Evolutionary conservation across 345 rosid species (phyloP).

Genomic region (Pugionium cornutum): DNA sequence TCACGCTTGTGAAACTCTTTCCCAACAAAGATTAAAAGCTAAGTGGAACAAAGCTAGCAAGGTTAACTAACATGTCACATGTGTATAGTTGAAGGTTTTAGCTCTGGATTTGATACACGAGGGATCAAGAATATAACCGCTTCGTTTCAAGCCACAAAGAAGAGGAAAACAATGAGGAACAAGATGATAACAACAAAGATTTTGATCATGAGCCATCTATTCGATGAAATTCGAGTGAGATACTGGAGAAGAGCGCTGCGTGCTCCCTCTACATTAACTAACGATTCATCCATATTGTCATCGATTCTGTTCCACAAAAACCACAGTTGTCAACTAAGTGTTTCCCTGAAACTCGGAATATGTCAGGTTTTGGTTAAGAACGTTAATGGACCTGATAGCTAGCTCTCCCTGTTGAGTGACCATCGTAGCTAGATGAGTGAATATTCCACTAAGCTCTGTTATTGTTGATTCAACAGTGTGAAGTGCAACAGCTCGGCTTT

Average conservation of each 20-base stretch:
- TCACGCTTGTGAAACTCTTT: no score
- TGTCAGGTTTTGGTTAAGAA: slow-evolving; percentile 5
- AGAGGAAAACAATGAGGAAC: slow-evolving; percentile 63
- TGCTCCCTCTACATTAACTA: slow-evolving; percentile 84
- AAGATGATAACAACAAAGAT: slow-evolving; percentile 71
- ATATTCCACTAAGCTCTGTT: slow-evolving; percentile 85
- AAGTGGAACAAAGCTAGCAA: neutral
- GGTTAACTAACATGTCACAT: neutral
- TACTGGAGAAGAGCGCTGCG: slow-evolving; percentile 66
- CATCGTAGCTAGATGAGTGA: slow-evolving; percentile 88
- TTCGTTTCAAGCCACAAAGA: slow-evolving; percentile 66
- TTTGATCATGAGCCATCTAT: slow-evolving; percentile 94
- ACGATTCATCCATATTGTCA: slow-evolving; percentile 40
- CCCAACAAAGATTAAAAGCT: no score
- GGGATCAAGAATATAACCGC: neutral
- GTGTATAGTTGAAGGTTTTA: neutral
- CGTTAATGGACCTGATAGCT: slow-evolving; percentile 60
- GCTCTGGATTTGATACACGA: slow-evolving; percentile 11
- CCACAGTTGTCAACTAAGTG: slow-evolving; percentile 31
- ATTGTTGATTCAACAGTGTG: slow-evolving; percentile 88
- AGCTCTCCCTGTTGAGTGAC: slow-evolving; percentile 89
- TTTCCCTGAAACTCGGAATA: slow-evolving; percentile 11
- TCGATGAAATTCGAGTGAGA: slow-evolving; percentile 80
- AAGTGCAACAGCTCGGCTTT: slow-evolving; percentile 74
- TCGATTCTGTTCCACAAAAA: neutral